Percentiles rank a stretch among this genome's conserved stretches.
phyloP scores from a whole-genome alignment of 768 basidiomycete species.

The Lanmaoa pseudosensibilis region DNA sequence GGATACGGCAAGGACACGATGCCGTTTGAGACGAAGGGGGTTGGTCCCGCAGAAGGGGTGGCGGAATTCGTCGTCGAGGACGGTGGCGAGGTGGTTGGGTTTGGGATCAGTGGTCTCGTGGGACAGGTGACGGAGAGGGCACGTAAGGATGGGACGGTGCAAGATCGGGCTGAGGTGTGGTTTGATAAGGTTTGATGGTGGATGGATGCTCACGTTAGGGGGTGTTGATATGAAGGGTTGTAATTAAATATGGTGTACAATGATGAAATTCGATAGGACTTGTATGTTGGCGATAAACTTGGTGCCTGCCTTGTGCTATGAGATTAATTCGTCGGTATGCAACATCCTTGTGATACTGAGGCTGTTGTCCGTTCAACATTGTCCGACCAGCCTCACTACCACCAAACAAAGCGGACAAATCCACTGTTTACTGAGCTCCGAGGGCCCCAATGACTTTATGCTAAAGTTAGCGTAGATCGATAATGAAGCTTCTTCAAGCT shows the following conservation, averaged over 20 bases:
- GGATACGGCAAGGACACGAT: conserved; percentile 40
- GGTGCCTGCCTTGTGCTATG: background rate
- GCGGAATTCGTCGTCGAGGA: conserved; percentile 29
- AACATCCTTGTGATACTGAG: background rate
- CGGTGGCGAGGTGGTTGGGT: conserved; percentile 31
- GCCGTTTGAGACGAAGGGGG: conserved; percentile 29
- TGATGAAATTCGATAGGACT: background rate
- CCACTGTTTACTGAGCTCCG: too few species aligned
- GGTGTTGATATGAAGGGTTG: background rate
- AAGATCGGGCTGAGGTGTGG: conserved; percentile 33
- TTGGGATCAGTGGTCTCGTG: conserved; percentile 24
- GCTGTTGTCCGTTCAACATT: background rate
- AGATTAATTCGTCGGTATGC: too few species aligned
- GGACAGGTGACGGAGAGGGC: conserved; percentile 21
- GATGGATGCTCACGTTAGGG: background rate
- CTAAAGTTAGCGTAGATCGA: too few species aligned
- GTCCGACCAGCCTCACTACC: background rate
- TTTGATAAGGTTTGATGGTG: conserved; percentile 22
- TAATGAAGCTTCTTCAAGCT: too few species aligned
- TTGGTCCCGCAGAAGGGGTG: background rate
- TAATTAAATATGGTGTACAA: background rate
- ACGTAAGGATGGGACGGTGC: conserved; percentile 20
- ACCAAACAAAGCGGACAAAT: background rate
- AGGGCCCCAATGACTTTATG: too few species aligned
- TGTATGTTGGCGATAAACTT: background rate